These are phyloP conservation scores for Flaveria brownii DNA, from an alignment of 129 eudicot species.

Conservation along the genomic window DNA sequence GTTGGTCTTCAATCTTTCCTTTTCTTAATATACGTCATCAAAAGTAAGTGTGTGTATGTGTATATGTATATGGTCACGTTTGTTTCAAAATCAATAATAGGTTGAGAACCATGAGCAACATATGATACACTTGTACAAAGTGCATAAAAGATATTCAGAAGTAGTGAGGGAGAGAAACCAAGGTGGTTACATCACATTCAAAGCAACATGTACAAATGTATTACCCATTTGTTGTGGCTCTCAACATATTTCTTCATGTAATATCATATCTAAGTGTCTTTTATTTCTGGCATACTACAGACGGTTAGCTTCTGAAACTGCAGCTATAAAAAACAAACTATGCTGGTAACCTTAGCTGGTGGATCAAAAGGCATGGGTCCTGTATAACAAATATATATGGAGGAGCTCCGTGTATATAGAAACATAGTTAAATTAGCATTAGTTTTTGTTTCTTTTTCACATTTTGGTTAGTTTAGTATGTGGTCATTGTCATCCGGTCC, in stretches of 20 bases:
- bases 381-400: neutral
- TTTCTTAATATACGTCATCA: neutral
- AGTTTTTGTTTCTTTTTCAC: neutral
- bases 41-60: neutral
- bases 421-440: slow-evolving; percentile 11
- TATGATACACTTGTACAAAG: too few relatives aligned
- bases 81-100: too few relatives aligned
- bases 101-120: too few relatives aligned
- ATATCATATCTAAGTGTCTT: neutral
- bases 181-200: too few relatives aligned
- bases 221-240: neutral
- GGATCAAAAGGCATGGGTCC: neutral
- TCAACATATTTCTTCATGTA: neutral
- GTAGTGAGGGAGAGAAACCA: too few relatives aligned
- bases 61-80: neutral
- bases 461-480: neutral
- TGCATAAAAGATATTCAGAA: too few relatives aligned
- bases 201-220: too few relatives aligned
- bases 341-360: neutral
- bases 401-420: slow-evolving; percentile 13
- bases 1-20: slow-evolving; percentile 3
- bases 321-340: slow-evolving; percentile 1
- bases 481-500: neutral
- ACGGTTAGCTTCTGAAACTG: neutral
- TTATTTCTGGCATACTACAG: neutral